Conservation (phyloP, 331 rosid species). For the Quercus phellos region DNA sequence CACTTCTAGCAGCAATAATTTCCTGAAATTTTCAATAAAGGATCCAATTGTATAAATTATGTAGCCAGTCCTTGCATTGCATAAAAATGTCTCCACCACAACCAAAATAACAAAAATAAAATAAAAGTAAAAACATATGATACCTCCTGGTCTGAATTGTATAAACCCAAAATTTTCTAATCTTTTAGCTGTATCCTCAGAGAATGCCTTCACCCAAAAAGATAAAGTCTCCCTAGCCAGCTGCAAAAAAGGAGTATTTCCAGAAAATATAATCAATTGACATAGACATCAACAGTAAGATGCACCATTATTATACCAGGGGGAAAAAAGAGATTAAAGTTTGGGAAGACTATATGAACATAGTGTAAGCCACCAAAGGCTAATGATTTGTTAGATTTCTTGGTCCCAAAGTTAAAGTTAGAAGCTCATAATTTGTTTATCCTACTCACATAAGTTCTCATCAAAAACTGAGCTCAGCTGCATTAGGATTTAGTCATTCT, state of each 20-base stretch:
- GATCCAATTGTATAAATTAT: constrained; percentile 4
- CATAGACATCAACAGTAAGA: background rate
- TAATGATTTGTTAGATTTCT: background rate
- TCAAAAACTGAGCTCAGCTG: too few relatives aligned
- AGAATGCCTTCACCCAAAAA: constrained; percentile 99
- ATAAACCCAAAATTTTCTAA: constrained; percentile 98
- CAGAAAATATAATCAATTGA: constrained; percentile 3
- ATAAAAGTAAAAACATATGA: background rate
- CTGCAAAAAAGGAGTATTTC: constrained; percentile 33
- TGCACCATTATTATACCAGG: background rate
- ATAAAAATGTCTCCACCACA: constrained; percentile 6
- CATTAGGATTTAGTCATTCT: background rate
- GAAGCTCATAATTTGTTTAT: too few relatives aligned
- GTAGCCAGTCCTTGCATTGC: constrained; percentile 10
- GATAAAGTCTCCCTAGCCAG: constrained; percentile 95
- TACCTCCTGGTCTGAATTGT: constrained; percentile 99
- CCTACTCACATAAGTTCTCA: too few relatives aligned
- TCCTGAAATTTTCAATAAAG: background rate
- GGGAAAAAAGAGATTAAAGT: background rate
- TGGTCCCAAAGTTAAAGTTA: background rate
- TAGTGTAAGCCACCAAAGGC: background rate
- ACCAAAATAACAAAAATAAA: background rate
- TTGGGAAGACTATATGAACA: background rate
- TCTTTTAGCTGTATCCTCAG: constrained; percentile 98
- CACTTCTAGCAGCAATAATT: background rate